phyloP scores from a whole-genome alignment of 2,329 filamentous ascomycete species.

The Pyrenophora seminiperda region DNA sequence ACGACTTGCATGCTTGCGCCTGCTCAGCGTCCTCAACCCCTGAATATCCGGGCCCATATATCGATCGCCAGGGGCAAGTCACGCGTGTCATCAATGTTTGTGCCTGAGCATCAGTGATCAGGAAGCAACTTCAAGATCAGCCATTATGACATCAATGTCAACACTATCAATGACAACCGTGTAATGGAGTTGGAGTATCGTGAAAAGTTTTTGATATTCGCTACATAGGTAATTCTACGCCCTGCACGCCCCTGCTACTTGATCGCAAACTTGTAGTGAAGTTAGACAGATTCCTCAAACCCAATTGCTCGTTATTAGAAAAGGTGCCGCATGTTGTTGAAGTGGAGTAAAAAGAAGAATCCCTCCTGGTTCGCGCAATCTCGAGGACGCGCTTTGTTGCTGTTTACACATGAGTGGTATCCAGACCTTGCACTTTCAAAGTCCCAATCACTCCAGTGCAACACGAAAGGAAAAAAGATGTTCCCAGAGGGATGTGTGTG shows the following conservation, averaged over 20 bases:
- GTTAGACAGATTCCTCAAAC: background rate
- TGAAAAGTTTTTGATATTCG: constrained; percentile 1
- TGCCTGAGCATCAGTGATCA: no score
- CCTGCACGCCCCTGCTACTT: background rate
- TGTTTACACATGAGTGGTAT: constrained; percentile 32
- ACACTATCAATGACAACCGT: no score
- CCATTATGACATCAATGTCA: no score
- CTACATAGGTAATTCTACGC: constrained; percentile 1
- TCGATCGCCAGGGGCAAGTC: no score
- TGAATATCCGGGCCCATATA: no score
- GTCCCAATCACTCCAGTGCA: constrained; percentile 23
- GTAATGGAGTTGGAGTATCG: no score
- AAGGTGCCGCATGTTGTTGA: background rate
- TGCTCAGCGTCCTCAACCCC: no score
- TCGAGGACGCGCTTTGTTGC: constrained; percentile 15
- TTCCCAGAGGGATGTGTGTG: constrained; percentile 18
- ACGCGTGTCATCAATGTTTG: no score
- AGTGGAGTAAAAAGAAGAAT: background rate
- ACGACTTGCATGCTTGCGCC: no score
- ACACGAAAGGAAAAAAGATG: constrained; percentile 19
- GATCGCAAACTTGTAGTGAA: constrained; percentile 4
- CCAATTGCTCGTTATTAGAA: background rate
- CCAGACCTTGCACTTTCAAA: constrained; percentile 26
- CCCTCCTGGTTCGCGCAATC: background rate
- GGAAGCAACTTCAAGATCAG: no score